Conservation (phyloP, 768 basidiomycete genomes). For the Naganishia kalamii region DNA sequence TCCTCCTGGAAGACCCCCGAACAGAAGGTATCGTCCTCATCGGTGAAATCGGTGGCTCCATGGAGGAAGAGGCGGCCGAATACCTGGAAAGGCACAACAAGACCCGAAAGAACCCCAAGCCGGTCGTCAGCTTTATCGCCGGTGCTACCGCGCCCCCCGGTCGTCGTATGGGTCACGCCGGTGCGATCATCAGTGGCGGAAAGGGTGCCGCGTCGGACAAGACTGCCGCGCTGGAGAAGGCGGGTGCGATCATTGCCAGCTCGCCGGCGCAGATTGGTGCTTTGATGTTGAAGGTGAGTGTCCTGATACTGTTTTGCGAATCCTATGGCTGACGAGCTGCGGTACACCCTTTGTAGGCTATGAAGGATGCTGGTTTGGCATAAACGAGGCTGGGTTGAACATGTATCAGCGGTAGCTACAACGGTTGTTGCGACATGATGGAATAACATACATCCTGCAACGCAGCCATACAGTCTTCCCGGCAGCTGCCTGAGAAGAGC, state of each 20-base stretch:
- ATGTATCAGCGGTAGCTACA: neutral
- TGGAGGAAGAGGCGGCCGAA: constrained; percentile 99
- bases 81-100: constrained; percentile 91
- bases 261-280: constrained; percentile 91
- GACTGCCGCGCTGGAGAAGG: constrained; percentile 69
- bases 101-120: constrained; percentile 76
- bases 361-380: constrained; percentile 35
- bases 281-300: constrained; percentile 63
- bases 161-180: constrained; percentile 95
- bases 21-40: constrained; percentile 97
- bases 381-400: constrained; percentile 5
- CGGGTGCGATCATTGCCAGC: constrained; percentile 87
- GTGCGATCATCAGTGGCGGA: constrained; percentile 95
- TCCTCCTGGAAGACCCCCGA: constrained; percentile 87
- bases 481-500: too few species aligned
- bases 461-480: too few species aligned
- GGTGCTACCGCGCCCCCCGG: constrained; percentile 97
- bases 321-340: neutral
- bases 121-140: constrained; percentile 95
- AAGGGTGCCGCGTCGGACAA: constrained; percentile 96
- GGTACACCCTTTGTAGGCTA: constrained; percentile 18
- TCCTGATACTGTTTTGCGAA: constrained; percentile 40
- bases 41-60: constrained; percentile 96
- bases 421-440: neutral
- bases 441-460: too few species aligned